These are phyloP conservation scores for Sarocladium strictum DNA, from an alignment of 2,329 filamentous ascomycete genomes.

Conservation along the genomic window DNA sequence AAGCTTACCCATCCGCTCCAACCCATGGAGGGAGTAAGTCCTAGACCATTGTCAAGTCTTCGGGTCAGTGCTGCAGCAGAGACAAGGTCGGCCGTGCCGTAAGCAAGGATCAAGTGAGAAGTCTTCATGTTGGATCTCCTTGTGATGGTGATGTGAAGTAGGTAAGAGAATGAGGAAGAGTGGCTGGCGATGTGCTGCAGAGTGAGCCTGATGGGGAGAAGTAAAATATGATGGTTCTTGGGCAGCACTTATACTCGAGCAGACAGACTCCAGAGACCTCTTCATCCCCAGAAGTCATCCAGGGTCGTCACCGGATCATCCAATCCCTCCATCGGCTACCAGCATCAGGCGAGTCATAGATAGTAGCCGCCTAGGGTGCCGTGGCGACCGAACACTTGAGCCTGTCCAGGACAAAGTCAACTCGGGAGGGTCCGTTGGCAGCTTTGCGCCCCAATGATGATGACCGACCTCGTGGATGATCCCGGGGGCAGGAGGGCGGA, in stretches of 20 bases:
- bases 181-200: too few relatives aligned
- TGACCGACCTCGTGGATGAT: background rate
- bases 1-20: constrained; percentile 14
- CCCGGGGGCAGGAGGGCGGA: background rate
- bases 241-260: background rate
- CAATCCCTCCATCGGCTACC: too few relatives aligned
- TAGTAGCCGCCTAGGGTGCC: background rate
- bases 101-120: background rate
- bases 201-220: too few relatives aligned
- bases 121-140: background rate
- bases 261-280: too few relatives aligned
- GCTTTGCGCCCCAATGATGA: background rate
- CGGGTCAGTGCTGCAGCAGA: background rate
- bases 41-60: constrained; percentile 9
- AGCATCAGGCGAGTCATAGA: too few relatives aligned
- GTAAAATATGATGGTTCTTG: too few relatives aligned
- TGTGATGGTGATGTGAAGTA: too few relatives aligned
- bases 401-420: background rate
- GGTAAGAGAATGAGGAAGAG: too few relatives aligned
- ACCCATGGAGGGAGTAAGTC: constrained; percentile 12
- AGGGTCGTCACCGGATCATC: too few relatives aligned
- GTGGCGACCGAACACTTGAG: background rate
- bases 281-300: too few relatives aligned
- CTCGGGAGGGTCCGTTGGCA: background rate
- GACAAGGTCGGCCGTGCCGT: background rate